These are phyloP conservation scores for Piper longum DNA, from an alignment of 164 flowering plant species.

Conservation along the genomic window DNA sequence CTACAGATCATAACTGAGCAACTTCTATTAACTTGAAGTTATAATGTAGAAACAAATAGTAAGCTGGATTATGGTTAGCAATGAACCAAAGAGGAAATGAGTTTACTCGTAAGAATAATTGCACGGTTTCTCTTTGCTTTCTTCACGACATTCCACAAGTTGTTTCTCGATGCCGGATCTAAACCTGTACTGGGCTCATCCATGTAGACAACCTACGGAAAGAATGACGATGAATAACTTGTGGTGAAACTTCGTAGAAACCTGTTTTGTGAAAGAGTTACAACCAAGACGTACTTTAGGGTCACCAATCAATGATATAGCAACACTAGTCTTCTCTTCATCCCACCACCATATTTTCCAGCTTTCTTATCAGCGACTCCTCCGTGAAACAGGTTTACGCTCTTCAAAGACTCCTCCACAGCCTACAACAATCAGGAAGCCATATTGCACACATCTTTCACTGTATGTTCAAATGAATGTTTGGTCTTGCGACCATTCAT, in stretches of 20 bases:
- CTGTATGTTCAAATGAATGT: neutral
- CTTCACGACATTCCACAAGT: slow-evolving; percentile 82
- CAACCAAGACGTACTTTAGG: slow-evolving; percentile 49
- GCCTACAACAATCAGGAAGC: slow-evolving; percentile 33
- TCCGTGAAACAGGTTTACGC: slow-evolving; percentile 72
- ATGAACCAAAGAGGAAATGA: neutral
- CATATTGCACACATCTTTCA: neutral
- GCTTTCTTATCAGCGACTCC: slow-evolving; percentile 85
- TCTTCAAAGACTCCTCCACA: slow-evolving; percentile 80
- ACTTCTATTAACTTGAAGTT: no score
- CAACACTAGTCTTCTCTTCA: slow-evolving; percentile 99
- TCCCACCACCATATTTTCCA: slow-evolving; percentile 94
- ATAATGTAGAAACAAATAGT: no score
- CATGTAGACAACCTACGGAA: slow-evolving; percentile 82
- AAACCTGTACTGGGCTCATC: slow-evolving; percentile 97
- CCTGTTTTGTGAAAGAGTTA: no score
- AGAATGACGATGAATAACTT: slow-evolving; percentile 1
- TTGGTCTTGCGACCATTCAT: neutral
- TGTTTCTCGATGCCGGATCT: slow-evolving; percentile 92
- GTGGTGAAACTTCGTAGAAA: neutral
- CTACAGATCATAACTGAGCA: neutral
- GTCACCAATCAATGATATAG: slow-evolving; percentile 87
- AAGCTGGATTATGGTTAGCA: neutral
- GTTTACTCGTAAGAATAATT: slow-evolving; percentile 79
- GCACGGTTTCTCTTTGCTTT: slow-evolving; percentile 80